Evolutionary conservation across 192 early-diverging fungal species (phyloP).

Genomic region (Coemansia sp.): DNA sequence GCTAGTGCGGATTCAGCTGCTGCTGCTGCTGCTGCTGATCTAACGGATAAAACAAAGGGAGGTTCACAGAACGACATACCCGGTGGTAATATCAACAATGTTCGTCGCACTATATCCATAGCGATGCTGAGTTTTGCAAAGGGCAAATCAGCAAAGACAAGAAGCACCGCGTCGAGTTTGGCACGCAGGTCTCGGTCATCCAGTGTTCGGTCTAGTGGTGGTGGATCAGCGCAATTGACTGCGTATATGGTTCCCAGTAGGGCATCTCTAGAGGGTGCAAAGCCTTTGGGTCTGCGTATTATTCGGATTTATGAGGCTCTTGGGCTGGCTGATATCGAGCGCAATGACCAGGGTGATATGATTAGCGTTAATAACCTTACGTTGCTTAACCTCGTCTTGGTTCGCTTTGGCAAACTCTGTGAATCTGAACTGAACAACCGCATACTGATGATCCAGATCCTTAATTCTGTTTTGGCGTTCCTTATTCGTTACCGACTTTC

Average conservation of each 20-base stretch:
- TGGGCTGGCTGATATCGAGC: slow-evolving; percentile 32
- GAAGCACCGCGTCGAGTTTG: neutral
- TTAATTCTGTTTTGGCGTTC: slow-evolving; percentile 70
- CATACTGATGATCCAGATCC: slow-evolving; percentile 65
- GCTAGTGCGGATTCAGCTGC: neutral
- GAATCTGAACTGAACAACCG: slow-evolving; percentile 60
- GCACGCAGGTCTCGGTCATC: slow-evolving; percentile 3
- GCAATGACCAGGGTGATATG: slow-evolving; percentile 31
- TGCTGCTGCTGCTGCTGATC: neutral
- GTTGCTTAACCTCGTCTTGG: slow-evolving; percentile 84
- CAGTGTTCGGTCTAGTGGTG: neutral
- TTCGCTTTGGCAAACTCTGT: slow-evolving; percentile 67
- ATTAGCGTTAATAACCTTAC: slow-evolving; percentile 86
- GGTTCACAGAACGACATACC: neutral
- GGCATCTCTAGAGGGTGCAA: slow-evolving; percentile 30
- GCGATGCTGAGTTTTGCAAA: slow-evolving; percentile 48
- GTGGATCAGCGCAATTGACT: neutral
- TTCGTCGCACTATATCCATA: slow-evolving; percentile 27
- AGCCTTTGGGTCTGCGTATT: slow-evolving; percentile 25
- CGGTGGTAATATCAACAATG: neutral
- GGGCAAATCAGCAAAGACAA: slow-evolving; percentile 16
- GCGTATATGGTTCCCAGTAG: slow-evolving; percentile 42
- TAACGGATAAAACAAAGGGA: neutral
- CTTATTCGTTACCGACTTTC: slow-evolving; percentile 78
- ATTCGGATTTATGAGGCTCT: slow-evolving; percentile 25